Percentiles rank a stretch among this genome's conserved stretches.
Conservation (phyloP, 2,329 filamentous ascomycete species). For the Penicillium sp. region DNA sequence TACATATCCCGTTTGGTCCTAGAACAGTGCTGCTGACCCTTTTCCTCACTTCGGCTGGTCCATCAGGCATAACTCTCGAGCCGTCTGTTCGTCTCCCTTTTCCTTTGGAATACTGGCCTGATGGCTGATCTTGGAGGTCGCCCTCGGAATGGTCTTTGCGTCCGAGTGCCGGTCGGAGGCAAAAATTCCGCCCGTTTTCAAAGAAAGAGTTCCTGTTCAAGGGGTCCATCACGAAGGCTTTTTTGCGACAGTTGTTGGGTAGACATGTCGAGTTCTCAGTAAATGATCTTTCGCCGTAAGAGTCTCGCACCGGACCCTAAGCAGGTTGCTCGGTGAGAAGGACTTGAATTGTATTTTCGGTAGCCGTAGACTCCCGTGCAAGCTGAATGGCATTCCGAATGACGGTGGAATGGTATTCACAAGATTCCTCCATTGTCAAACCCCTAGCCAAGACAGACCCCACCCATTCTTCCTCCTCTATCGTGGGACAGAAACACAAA, state of each 20-base stretch:
- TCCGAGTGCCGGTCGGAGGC: too few species aligned
- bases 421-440: background rate
- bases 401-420: constrained; percentile 1
- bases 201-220: background rate
- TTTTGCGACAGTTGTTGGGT: background rate
- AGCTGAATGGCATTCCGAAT: background rate
- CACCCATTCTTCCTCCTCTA: constrained; percentile 7
- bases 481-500: constrained; percentile 3
- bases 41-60: background rate
- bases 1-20: background rate
- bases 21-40: background rate
- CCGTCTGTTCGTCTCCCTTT: too few species aligned
- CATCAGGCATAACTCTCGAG: background rate
- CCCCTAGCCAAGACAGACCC: background rate
- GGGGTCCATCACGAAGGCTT: background rate
- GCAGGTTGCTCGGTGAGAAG: background rate
- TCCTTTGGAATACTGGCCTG: background rate
- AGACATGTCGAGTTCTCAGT: background rate
- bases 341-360: background rate
- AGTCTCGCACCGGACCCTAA: background rate
- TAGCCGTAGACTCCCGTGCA: background rate
- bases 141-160: background rate
- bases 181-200: background rate
- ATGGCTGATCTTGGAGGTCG: background rate
- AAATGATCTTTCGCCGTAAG: background rate